Evolutionary conservation across 148 eudicot species (phyloP).

Genomic region (Rhododendron griersonianum): DNA sequence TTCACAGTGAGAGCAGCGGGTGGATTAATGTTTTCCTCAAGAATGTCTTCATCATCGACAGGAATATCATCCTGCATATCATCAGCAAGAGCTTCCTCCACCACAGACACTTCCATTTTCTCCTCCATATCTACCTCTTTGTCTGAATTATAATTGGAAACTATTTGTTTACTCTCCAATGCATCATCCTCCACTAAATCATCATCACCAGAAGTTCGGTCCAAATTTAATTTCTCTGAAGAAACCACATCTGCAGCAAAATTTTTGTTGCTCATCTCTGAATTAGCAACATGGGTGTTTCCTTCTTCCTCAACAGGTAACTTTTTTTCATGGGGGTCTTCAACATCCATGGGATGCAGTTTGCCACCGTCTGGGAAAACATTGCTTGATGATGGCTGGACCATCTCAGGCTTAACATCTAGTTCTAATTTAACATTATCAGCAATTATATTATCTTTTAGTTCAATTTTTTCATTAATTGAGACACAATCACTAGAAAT

Average conservation of each 20-base stretch:
- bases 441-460: slow-evolving; percentile 83
- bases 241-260: slow-evolving; percentile 58
- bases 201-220: slow-evolving; percentile 69
- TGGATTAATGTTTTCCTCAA: slow-evolving; percentile 31
- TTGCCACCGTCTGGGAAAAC: slow-evolving; percentile 51
- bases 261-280: slow-evolving; percentile 55
- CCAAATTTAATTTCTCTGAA: slow-evolving; percentile 67
- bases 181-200: slow-evolving; percentile 80
- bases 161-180: slow-evolving; percentile 63
- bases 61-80: slow-evolving; percentile 42
- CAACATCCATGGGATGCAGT: slow-evolving; percentile 73
- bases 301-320: slow-evolving; percentile 46
- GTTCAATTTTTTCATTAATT: slow-evolving; percentile 72
- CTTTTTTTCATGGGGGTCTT: slow-evolving; percentile 53
- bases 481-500: slow-evolving; percentile 79
- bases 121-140: slow-evolving; percentile 42
- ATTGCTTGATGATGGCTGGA: slow-evolving; percentile 64
- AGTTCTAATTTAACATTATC: slow-evolving; percentile 89
- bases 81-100: slow-evolving; percentile 42
- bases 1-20: slow-evolving; percentile 48
- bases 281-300: slow-evolving; percentile 35
- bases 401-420: slow-evolving; percentile 90
- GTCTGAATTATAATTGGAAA: slow-evolving; percentile 36
- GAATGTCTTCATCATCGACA: slow-evolving; percentile 24
- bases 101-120: slow-evolving; percentile 33